Base-by-base conservation (phyloP, 305 asterid genomes). In the Solanum hybrid region DNA sequence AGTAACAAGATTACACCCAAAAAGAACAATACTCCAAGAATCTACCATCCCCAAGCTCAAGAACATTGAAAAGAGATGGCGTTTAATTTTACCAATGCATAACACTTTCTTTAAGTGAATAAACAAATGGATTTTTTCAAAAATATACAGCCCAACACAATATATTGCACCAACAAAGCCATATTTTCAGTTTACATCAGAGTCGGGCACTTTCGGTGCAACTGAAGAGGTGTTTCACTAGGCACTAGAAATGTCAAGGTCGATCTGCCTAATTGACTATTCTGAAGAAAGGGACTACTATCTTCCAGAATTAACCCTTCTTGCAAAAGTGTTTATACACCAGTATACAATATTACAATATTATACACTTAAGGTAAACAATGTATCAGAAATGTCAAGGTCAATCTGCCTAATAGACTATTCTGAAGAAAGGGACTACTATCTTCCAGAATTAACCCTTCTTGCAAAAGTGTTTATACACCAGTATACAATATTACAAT, bases 31-130 rank as follows among this genome's bases (percentile, higher is more conserved):
- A 46, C 31, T 84, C 20, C 29, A 51, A 51, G 73, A 84, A 46
- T 84, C 87, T 82, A 84, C 73, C 40, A 84, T 84, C 87, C 32
- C 87, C 87, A 84, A 51, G 31, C 73, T 84, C 75, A 46, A 51
- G 34, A 46, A 46, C 75, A 29, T 84, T 84, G 73, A 31, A 20
- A 51, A 51, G 87, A 8, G 75, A 29, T 84, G 40, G 72, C 12
- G 31, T 27, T 84, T n/a, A 37, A 24, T 79, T 79, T 36, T 24
- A 37, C 29, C 14, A 84, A 56, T 29, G 87, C 75, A 51, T 84
- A 46, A 46, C 34, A 72, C 40, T 82, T 51, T 51, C 87, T 46
- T 84, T 10, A 84, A 84, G 75, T 51, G 60, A 84, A 84, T 84
- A 42, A 42, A 51, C 20, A 35, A 77, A 78, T 27, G 29, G 31